Evolutionary conservation across 1,284 basidiomycete species (phyloP), one percentile per base, ranked within the genome.

Genomic region (Trametes polyzona): DNA sequence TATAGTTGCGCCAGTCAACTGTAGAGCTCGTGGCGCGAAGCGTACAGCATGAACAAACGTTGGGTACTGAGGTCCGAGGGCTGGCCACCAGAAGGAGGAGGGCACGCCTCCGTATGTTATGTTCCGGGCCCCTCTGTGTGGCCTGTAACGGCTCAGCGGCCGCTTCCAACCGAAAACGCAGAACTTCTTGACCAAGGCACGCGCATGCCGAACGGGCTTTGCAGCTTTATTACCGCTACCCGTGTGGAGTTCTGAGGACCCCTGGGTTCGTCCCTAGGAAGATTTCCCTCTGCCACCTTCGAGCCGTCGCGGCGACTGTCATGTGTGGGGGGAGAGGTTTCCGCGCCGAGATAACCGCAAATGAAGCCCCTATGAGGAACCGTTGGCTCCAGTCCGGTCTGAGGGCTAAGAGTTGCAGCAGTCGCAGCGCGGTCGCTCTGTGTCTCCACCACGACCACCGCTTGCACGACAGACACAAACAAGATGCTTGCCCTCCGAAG

Each of bases 341-440:
- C 37, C 53, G 47, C 46, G 53, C 53, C 32, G 53, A 48, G 33
- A 42, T 33, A 36, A 37, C 53, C 53, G 53, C 40, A 41, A 48
- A 55, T 55, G 53, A 55, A 55, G 46, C 53, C 53, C 53, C 53
- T 55, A 27, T 55, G 46, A 33, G 39, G 29, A 21, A 39, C 40
- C 23, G 21, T 17, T 29, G 44, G 19, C 36, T 48, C 43, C n/a
- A n/a, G n/a, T n/a, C n/a, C n/a, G n/a, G n/a, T n/a, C n/a, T n/a
- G n/a, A n/a, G 32, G 39, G 17, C 53, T 17, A 27, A 29, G 39
- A 26, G 30, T 21, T 33, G 37, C 39, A 35, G 36, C 19, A 11
- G 24, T 19, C 16, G 21, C 17, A n/a, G 21, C 33, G 37, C 12
- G 29, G 14, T 32, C 11, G 19, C 36, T 24, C 16, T 29, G 37